Percentiles rank a stretch among this genome's conserved stretches.
Conservation (phyloP, 202 grass and related monocot species). For the Schoenoplectus tabernaemontani region DNA sequence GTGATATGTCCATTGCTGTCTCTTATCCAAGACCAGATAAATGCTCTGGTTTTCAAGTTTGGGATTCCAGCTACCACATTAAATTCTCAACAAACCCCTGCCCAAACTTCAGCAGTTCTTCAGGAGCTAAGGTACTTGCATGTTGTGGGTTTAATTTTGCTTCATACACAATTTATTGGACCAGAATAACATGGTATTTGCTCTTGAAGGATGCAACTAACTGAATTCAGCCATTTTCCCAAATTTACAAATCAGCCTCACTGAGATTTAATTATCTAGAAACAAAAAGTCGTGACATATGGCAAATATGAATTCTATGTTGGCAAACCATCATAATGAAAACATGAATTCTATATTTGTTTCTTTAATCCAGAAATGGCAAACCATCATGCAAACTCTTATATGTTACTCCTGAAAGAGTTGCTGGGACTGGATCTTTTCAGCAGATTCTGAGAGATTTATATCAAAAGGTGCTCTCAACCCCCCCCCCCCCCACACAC, state of each 20-base stretch:
- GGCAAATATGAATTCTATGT: too few relatives aligned
- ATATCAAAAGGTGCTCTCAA: constrained; percentile 61
- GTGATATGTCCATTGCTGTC: constrained; percentile 80
- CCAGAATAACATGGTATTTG: not conserved
- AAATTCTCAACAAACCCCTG: constrained; percentile 77
- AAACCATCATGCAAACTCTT: constrained; percentile 70
- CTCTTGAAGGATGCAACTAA: not conserved
- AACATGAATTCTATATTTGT: not conserved
- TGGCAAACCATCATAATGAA: too few relatives aligned
- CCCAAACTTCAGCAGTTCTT: constrained; percentile 61
- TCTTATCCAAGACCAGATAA: constrained; percentile 89
- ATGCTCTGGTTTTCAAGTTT: constrained; percentile 73
- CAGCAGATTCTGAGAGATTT: constrained; percentile 54
- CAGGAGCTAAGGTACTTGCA: constrained; percentile 58
- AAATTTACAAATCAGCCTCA: not conserved
- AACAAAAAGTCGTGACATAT: too few relatives aligned
- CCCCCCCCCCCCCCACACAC: too few relatives aligned
- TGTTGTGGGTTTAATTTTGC: not conserved
- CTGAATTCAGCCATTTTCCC: not conserved
- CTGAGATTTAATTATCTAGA: not conserved
- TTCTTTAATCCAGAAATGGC: constrained; percentile 39
- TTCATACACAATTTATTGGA: not conserved
- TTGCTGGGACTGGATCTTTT: constrained; percentile 48
- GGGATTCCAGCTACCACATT: constrained; percentile 69
- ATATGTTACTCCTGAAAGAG: constrained; percentile 88